phyloP scores from a whole-genome alignment of 2,329 filamentous ascomycete species.

The Rhexocercosporidium sp. region DNA sequence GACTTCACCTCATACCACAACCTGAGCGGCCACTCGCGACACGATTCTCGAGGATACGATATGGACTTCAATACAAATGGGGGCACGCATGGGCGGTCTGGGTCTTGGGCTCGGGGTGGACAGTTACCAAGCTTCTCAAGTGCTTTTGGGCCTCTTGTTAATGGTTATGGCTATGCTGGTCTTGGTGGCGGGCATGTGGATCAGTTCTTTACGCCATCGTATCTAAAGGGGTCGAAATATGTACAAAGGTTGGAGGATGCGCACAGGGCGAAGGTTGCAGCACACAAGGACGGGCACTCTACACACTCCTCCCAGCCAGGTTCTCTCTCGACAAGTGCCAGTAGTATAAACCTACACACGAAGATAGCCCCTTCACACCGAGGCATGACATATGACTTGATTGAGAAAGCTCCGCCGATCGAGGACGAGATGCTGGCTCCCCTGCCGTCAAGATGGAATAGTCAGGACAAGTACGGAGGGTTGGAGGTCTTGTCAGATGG shows the following conservation, averaged over 20 bases:
- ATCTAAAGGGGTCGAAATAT: conserved; percentile 79
- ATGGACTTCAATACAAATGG: conserved; percentile 38
- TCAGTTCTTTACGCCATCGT: conserved; percentile 81
- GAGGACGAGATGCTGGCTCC: conserved; percentile 69
- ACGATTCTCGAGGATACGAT: conserved; percentile 37
- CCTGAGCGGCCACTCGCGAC: conserved; percentile 29
- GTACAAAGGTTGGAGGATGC: conserved; percentile 75
- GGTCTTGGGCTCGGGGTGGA: conserved; percentile 36
- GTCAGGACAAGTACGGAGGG: conserved; percentile 72
- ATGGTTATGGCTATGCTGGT: conserved; percentile 36
- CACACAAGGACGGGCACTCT: conserved; percentile 48
- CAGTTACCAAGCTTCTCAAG: conserved; percentile 43
- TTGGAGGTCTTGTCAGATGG: conserved; percentile 79
- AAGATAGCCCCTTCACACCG: conserved; percentile 70
- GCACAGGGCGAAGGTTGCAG: conserved; percentile 64
- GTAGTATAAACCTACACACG: conserved; percentile 56
- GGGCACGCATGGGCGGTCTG: conserved; percentile 31
- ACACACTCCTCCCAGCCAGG: conserved; percentile 51
- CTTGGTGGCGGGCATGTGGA: conserved; percentile 37
- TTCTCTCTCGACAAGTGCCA: conserved; percentile 60
- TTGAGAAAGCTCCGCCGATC: conserved; percentile 71
- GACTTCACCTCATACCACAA: conserved; percentile 34
- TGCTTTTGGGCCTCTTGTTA: conserved; percentile 40
- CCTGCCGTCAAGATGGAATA: conserved; percentile 84
- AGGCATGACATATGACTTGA: conserved; percentile 82